Evolutionary conservation across 345 rosid genomes (phyloP), one percentile per base, ranked within the genome.

Genomic region (Capsella bursapastoris): DNA sequence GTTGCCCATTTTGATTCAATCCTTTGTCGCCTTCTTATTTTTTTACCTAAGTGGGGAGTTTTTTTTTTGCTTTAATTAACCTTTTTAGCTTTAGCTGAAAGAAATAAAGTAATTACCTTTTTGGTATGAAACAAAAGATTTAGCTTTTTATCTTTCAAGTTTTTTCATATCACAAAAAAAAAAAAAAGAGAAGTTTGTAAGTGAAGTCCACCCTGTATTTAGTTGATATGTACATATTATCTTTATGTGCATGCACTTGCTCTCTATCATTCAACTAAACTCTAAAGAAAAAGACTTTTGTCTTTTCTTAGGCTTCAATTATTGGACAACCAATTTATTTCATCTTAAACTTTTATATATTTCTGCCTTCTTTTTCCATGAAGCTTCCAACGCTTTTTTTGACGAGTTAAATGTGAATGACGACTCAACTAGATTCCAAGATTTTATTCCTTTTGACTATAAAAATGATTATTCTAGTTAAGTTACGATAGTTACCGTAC

Each of bases 171-270:
- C 53, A 70, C 18, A 57, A 47, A 34, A 35, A 41, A 18, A 9
- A 31, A 22, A 22, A 22, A 22, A 22, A n/a, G n/a, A n/a, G 18
- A 8, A 34, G 37, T 34, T 6, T 8, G 25, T 40, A 50, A 72
- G 81, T 72, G 73, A 78, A 66, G 64, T 78, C 77, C 81, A 78
- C 41, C 59, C 64, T 72, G 77, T 78, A 58, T 52, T 50, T 66
- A 44, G 58, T 58, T 52, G 81, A 78, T 16, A 31, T 57, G 76
- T 64, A 71, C 51, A 43, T 43, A 9, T 71, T 44, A 29, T 60
- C 70, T 35, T 66, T 73, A 66, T 66, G 69, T 78, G 77, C 81
- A 72, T 78, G 81, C 77, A 71, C 73, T 72, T 71, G 35, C 61
- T 13, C 61, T 13, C 49, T 47, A 16, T 45, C 10, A 34, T 34